Evolutionary conservation across 2,329 filamentous ascomycete genomes (phyloP).

Genomic region (Fonsecaea pugnacius): DNA sequence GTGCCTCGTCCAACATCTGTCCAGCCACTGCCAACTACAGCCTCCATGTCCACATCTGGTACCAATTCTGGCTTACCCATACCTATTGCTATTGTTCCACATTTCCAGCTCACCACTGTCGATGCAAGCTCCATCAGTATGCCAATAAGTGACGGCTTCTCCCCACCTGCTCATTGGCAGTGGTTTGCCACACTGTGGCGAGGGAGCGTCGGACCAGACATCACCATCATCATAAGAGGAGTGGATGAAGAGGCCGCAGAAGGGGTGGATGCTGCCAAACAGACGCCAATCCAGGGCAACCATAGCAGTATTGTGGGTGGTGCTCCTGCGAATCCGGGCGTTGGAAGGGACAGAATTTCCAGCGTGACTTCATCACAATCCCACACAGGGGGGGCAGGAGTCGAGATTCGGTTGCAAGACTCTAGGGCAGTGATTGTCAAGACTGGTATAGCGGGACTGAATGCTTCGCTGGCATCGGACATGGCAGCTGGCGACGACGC

Average conservation of each 20-base stretch:
- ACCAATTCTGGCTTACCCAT: conserved; percentile 41
- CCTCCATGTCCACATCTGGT: not conserved
- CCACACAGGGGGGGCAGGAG: conserved; percentile 26
- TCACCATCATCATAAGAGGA: conserved; percentile 52
- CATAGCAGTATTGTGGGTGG: conserved; percentile 13
- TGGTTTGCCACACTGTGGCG: conserved; percentile 97
- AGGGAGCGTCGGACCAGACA: conserved; percentile 78
- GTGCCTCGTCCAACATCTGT: not conserved
- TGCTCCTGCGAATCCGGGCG: conserved; percentile 4
- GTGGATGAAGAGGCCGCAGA: conserved; percentile 39
- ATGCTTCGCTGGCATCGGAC: conserved; percentile 55
- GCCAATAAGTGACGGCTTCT: conserved; percentile 76
- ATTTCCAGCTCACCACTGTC: conserved; percentile 78
- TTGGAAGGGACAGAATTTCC: conserved; percentile 12
- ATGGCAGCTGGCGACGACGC: conserved; percentile 46
- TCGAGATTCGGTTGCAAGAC: conserved; percentile 37
- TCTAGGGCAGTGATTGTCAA: conserved; percentile 36
- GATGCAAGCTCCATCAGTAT: conserved; percentile 75
- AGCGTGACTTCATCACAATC: conserved; percentile 13
- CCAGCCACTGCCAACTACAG: not conserved
- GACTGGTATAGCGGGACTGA: conserved; percentile 24
- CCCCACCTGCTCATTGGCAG: conserved; percentile 90
- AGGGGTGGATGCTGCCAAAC: conserved; percentile 43
- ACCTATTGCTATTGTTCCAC: conserved; percentile 75
- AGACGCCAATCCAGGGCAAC: conserved; percentile 40